phyloP scores from a whole-genome alignment of 225 moss, liverwort and hornwort species.

The Anthoceros angustus region DNA sequence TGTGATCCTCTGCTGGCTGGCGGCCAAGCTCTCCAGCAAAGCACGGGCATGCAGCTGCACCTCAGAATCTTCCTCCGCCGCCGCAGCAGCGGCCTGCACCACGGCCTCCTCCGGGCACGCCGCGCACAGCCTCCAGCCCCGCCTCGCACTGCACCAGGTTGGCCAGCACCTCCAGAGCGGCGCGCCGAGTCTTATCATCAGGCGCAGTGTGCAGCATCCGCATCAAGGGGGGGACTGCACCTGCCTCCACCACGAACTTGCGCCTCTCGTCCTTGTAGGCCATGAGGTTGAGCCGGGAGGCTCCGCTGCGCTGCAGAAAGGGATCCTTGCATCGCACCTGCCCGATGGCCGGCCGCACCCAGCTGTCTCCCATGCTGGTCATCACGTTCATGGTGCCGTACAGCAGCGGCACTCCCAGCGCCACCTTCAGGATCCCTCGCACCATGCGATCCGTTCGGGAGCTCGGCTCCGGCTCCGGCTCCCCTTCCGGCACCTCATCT shows the following conservation, averaged over 20 bases:
- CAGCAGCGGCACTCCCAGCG: slow-evolving; percentile 1
- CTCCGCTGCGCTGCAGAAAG: background rate
- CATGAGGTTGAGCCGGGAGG: background rate
- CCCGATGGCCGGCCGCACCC: background rate
- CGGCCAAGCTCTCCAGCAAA: background rate
- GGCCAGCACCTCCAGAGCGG: background rate
- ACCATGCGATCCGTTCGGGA: background rate
- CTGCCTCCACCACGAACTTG: background rate
- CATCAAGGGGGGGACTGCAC: background rate
- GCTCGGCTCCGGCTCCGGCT: background rate
- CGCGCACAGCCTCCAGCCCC: background rate
- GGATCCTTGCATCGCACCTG: background rate
- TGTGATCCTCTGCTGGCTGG: background rate
- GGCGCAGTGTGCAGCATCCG: background rate
- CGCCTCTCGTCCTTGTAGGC: slow-evolving; percentile 1
- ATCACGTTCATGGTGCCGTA: background rate
- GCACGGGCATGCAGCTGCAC: background rate
- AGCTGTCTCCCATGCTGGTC: background rate
- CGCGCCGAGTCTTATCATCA: background rate
- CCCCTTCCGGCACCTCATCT: background rate
- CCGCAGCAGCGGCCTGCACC: background rate
- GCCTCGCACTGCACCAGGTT: background rate
- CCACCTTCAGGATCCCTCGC: background rate
- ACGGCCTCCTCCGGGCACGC: background rate
- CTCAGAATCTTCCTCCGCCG: background rate